Conservation (phyloP, 495 filamentous ascomycete species). For the Alectoria sarmentosa region DNA sequence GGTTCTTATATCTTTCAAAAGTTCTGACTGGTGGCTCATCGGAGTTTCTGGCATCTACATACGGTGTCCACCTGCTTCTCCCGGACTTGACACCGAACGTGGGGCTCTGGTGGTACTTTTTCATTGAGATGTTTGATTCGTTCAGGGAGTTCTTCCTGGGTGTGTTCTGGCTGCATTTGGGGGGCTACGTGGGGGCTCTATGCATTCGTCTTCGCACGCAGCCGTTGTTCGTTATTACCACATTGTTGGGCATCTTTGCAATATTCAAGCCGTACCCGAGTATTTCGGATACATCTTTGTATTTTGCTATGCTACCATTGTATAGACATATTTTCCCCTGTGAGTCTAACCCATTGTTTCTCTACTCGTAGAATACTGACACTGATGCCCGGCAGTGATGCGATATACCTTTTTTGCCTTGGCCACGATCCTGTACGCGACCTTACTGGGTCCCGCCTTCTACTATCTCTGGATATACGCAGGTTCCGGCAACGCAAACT, state of each 20-base stretch:
- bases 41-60: slow-evolving; percentile 81
- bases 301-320: slow-evolving; percentile 74
- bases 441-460: slow-evolving; percentile 86
- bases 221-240: slow-evolving; percentile 75
- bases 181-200: slow-evolving; percentile 77
- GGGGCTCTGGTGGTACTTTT: slow-evolving; percentile 99
- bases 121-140: slow-evolving; percentile 98
- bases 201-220: slow-evolving; percentile 73
- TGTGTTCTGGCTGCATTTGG: slow-evolving; percentile 94
- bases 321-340: slow-evolving; percentile 89
- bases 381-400: slow-evolving; percentile 53
- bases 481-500: slow-evolving; percentile 95
- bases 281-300: slow-evolving; percentile 78
- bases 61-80: slow-evolving; percentile 83
- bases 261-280: slow-evolving; percentile 97
- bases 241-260: slow-evolving; percentile 77
- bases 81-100: slow-evolving; percentile 93
- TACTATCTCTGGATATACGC: slow-evolving; percentile 99
- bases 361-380: not conserved
- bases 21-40: slow-evolving; percentile 70
- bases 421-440: slow-evolving; percentile 75
- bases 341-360: slow-evolving; percentile 38
- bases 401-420: slow-evolving; percentile 85
- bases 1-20: slow-evolving; percentile 63
- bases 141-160: slow-evolving; percentile 96